A percentile compares a stretch with the other conserved stretches of the same genome.
phyloP scores from a whole-genome alignment of 176 grass and related monocot species.

The Typha latifolia region DNA sequence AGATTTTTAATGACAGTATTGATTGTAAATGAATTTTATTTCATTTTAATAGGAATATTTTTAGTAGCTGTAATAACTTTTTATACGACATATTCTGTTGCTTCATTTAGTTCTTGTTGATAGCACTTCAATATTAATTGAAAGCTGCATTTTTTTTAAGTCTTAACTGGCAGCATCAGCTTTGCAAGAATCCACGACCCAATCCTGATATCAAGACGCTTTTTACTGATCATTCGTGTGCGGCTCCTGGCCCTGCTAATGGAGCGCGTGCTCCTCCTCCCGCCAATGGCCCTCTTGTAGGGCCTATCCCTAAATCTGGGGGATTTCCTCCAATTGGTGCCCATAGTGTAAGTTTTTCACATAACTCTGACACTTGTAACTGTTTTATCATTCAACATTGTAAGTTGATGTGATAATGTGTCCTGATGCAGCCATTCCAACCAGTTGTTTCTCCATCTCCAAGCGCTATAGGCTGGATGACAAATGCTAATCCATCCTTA shows the following conservation, averaged over 20 bases:
- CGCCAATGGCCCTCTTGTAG: conserved; percentile 82
- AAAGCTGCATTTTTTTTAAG: conserved; percentile 27
- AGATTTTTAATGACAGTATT: too few relatives aligned
- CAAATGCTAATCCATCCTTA: conserved; percentile 78
- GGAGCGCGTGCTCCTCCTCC: conserved; percentile 72
- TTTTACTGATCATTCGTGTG: conserved; percentile 96
- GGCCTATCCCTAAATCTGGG: conserved; percentile 84
- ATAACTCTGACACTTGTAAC: conserved; percentile 2
- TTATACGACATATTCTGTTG: neutral
- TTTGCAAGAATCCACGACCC: conserved; percentile 97
- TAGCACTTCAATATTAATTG: neutral
- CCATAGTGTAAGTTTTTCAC: conserved; percentile 55
- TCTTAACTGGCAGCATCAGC: conserved; percentile 98
- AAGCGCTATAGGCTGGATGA: conserved; percentile 98
- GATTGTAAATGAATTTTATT: too few relatives aligned
- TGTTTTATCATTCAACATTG: neutral
- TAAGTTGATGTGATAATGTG: conserved; percentile 18
- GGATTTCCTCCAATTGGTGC: conserved; percentile 84
- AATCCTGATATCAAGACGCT: conserved; percentile 99
- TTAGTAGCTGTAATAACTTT: too few relatives aligned
- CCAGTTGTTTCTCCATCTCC: conserved; percentile 90
- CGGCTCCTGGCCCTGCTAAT: conserved; percentile 70
- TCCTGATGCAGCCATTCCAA: conserved; percentile 69
- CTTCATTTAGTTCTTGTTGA: neutral
- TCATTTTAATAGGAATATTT: too few relatives aligned